Evolutionary conservation across 495 filamentous ascomycete genomes (phyloP).

Genomic region (Hypomontagnella monticulosa): DNA sequence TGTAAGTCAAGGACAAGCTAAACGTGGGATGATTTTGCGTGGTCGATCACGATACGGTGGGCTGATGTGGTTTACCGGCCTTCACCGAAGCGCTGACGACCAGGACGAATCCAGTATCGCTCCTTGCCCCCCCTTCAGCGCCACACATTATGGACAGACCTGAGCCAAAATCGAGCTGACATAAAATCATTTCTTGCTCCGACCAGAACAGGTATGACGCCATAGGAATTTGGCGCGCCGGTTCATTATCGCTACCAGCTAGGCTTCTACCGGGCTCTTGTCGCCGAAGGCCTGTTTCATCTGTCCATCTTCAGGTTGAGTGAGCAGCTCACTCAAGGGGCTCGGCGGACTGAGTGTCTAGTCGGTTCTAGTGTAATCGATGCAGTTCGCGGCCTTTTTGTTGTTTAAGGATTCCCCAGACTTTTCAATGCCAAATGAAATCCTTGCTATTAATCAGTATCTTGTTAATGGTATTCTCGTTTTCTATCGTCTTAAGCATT

Average conservation of each 20-base stretch:
- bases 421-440: no score
- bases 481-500: no score
- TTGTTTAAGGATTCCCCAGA: no score
- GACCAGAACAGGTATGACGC: slow-evolving; percentile 17
- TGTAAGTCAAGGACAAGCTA: slow-evolving; percentile 25
- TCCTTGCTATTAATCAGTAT: no score
- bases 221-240: slow-evolving; percentile 22
- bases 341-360: slow-evolving; percentile 16
- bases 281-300: slow-evolving; percentile 34
- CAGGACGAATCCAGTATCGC: slow-evolving; percentile 34
- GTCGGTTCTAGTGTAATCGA: no score
- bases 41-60: slow-evolving; percentile 35
- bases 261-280: slow-evolving; percentile 16
- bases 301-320: slow-evolving; percentile 14
- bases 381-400: not conserved
- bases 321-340: slow-evolving; percentile 7
- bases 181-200: slow-evolving; percentile 29
- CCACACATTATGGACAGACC: slow-evolving; percentile 30
- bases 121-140: slow-evolving; percentile 13
- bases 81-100: slow-evolving; percentile 36
- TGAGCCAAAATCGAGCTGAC: slow-evolving; percentile 17
- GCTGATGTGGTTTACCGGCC: slow-evolving; percentile 34
- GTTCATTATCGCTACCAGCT: slow-evolving; percentile 37
- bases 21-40: slow-evolving; percentile 29
- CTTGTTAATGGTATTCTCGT: no score